Percentiles rank a stretch among this genome's conserved stretches.
These are phyloP conservation scores for Yamadazyma oceani DNA, from an alignment of 1,139 yeast species.

Conservation along the genomic window DNA sequence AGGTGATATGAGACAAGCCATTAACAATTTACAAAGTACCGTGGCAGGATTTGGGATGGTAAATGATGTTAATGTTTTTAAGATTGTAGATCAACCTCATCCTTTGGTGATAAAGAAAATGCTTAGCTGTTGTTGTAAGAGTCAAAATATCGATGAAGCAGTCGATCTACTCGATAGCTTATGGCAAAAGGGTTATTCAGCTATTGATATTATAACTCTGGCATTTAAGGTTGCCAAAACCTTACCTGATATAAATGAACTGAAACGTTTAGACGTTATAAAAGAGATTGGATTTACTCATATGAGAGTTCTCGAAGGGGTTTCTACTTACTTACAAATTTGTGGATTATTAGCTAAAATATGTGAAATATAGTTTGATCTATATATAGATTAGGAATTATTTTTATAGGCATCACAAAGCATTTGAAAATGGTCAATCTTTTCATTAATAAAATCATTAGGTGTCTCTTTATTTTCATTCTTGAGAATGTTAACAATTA, in stretches of 20 bases:
- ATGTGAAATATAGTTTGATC: conserved; percentile 22
- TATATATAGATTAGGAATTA: conserved; percentile 1
- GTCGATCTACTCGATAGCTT: conserved; percentile 63
- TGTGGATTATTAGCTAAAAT: conserved; percentile 80
- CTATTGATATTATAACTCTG: conserved; percentile 89
- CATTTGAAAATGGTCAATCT: conserved; percentile 59
- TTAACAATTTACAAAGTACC: conserved; percentile 90
- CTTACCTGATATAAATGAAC: conserved; percentile 65
- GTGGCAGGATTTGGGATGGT: conserved; percentile 93
- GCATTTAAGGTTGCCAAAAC: conserved; percentile 85
- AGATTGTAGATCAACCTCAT: conserved; percentile 95
- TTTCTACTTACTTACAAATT: conserved; percentile 79
- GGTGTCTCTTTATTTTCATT: conserved; percentile 41
- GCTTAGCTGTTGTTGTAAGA: conserved; percentile 49
- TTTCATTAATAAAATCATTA: conserved; percentile 54
- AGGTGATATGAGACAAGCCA: conserved; percentile 98
- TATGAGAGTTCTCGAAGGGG: conserved; percentile 92
- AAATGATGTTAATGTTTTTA: conserved; percentile 87
- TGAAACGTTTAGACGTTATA: conserved; percentile 68
- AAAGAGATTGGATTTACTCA: conserved; percentile 88
- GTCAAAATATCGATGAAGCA: conserved; percentile 58
- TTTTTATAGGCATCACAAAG: conserved; percentile 60
- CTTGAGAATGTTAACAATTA: conserved; percentile 48
- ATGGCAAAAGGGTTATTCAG: conserved; percentile 91
- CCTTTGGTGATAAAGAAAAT: conserved; percentile 82